Evolutionary conservation across 73 alveolate species (phyloP), one percentile per base, ranked within the genome.

Genomic region (Durusdinium trenchii): DNA sequence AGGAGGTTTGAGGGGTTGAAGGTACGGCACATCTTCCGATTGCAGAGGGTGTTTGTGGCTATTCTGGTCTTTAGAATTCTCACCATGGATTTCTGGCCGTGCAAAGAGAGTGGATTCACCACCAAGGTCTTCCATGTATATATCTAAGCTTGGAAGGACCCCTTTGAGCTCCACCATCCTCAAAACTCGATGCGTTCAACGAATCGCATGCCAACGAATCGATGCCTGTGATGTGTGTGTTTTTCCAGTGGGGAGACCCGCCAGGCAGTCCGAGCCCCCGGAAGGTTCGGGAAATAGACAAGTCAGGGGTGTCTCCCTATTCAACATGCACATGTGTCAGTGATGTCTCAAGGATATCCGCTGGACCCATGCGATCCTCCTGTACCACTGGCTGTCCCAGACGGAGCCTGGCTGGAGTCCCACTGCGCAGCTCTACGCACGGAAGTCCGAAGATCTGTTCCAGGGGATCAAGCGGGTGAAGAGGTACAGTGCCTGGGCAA

Each of bases 351-450:
- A 89, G 86, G 99, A 94, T 73, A 50, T 94, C 52, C 92, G 99
- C 9, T 94, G 99, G 99, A 94, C 83, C 28, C 99, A 94, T n/a
- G 99, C 99, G 35, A 76, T 76, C 64, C 76, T 94, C 47, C 92
- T 94, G 64, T 94, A 75, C 64, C 91, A 76, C 83, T 94, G 99
- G 99, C 71, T 94, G 62, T 92, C 93, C 71, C 86, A 76, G 36
- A 94, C 99, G 10, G 99, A 94, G 48, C 71, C 91, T 18, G 35
- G 7, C 16, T 7, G 54, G 60, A 40, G 81, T 51, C n/a, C 50
- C 32, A 60, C 50, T 46, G 57, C 50, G 83, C 83, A 76, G 69
- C 54, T 51, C 28, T 52, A 35, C 52, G 64, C 73, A 60, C 99
- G 50, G 52, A 94, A 73, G 92, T 61, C 82, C 36, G 89, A 91